These are phyloP conservation scores for thale cress (Arabidopsis thaliana) DNA, from an alignment of 345 rosid genomes.

Conservation along the genomic window DNA sequence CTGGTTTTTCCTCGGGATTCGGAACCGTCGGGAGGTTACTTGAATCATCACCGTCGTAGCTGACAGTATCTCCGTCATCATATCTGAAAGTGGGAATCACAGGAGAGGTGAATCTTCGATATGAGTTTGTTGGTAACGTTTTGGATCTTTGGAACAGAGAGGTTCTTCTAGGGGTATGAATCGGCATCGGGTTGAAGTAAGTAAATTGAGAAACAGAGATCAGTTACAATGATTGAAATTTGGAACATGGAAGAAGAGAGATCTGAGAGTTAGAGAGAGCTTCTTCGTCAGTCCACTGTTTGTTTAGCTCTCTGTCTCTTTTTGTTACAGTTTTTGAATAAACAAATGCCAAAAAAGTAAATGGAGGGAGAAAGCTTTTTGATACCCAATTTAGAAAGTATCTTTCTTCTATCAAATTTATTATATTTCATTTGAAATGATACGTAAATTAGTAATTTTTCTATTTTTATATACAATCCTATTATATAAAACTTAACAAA, in stretches of 20 bases:
- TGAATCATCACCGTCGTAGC: constrained; percentile 19
- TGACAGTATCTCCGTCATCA: constrained; percentile 33
- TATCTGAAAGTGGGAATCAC: constrained; percentile 66
- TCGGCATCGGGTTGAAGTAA: constrained; percentile 11
- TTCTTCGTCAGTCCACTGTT: constrained; percentile 24
- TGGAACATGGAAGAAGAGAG: constrained; percentile 21
- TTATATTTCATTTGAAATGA: too few species aligned
- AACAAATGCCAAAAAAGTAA: neutral
- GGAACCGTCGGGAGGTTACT: constrained; percentile 42
- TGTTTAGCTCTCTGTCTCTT: neutral
- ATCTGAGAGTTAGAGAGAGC: constrained; percentile 24
- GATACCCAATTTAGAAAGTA: neutral
- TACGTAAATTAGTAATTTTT: too few species aligned
- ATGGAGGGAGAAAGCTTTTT: constrained; percentile 33
- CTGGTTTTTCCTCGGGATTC: constrained; percentile 39
- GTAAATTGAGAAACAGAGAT: neutral
- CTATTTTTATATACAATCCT: too few species aligned
- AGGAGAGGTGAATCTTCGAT: constrained; percentile 66
- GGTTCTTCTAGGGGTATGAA: constrained; percentile 42
- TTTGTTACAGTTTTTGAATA: constrained; percentile 22
- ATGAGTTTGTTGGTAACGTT: constrained; percentile 44
- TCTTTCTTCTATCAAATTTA: neutral
- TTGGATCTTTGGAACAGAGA: constrained; percentile 60
- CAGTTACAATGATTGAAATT: neutral
- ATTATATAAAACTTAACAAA: too few species aligned